Percentiles rank a stretch among this genome's conserved stretches.
Conservation (phyloP, 2,329 filamentous ascomycete genomes). For the Fusarium irregulare region DNA sequence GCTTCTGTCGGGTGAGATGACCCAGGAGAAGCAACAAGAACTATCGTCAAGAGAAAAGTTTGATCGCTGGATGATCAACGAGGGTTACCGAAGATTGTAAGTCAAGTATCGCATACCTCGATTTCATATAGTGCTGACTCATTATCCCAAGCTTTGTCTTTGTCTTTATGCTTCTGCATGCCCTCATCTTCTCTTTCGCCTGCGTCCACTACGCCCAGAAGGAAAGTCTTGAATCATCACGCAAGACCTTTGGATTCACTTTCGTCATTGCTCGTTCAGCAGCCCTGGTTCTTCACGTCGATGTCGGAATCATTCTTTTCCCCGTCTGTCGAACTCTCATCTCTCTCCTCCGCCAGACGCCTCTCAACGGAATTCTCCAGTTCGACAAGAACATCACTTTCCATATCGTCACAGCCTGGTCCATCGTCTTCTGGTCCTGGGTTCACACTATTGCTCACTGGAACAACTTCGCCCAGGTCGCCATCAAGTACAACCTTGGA, state of each 20-base stretch:
- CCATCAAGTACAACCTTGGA: constrained; percentile 79
- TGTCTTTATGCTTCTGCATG: constrained; percentile 78
- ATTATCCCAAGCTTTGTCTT: constrained; percentile 70
- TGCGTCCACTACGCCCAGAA: constrained; percentile 85
- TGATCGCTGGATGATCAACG: constrained; percentile 90
- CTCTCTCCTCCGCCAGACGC: constrained; percentile 81
- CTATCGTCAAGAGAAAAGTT: constrained; percentile 78
- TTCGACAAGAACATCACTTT: constrained; percentile 93
- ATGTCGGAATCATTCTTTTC: constrained; percentile 81
- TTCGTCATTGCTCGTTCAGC: constrained; percentile 81
- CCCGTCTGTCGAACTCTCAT: constrained; percentile 88
- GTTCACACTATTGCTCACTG: constrained; percentile 87
- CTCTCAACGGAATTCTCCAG: constrained; percentile 86
- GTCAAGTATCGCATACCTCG: constrained; percentile 60
- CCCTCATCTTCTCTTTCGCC: constrained; percentile 81
- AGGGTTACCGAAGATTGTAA: constrained; percentile 83
- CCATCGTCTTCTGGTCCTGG: constrained; percentile 89
- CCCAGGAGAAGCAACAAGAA: constrained; percentile 75
- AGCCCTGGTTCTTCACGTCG: constrained; percentile 82
- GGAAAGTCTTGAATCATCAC: constrained; percentile 74
- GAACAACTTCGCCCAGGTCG: constrained; percentile 85
- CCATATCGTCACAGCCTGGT: constrained; percentile 87
- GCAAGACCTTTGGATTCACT: constrained; percentile 77
- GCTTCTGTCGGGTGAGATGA: constrained; percentile 86
- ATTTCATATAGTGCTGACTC: neutral